These are phyloP conservation scores for Penicillium longicatenatum DNA, from an alignment of 495 filamentous ascomycete genomes.

Conservation along the genomic window DNA sequence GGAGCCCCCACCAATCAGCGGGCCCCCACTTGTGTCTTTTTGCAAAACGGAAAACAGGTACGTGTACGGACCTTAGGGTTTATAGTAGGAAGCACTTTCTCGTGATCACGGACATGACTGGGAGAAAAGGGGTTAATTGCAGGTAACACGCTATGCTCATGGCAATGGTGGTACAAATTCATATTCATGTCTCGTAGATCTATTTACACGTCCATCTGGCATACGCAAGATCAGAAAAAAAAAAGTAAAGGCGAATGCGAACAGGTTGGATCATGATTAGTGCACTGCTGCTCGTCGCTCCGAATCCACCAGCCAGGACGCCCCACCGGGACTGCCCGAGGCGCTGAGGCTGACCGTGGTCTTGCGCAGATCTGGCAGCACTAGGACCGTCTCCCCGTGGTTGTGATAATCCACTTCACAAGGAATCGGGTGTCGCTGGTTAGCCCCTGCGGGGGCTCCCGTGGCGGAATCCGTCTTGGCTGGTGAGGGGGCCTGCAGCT, in stretches of 20 bases:
- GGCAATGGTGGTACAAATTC: background rate
- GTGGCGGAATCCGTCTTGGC: conserved; percentile 18
- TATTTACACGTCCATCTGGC: conserved; percentile 3
- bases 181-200: conserved; percentile 24
- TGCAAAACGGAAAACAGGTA: conserved; percentile 14
- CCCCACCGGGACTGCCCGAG: conserved; percentile 56
- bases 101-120: too few species aligned
- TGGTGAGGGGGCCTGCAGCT: conserved; percentile 21
- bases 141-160: too few species aligned
- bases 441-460: conserved; percentile 17
- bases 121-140: too few species aligned
- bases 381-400: conserved; percentile 72
- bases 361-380: conserved; percentile 71
- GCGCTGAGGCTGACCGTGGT: conserved; percentile 77
- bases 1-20: conserved; percentile 17
- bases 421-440: conserved; percentile 44
- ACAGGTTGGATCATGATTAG: conserved; percentile 1
- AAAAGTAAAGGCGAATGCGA: too few species aligned
- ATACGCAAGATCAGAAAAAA: background rate
- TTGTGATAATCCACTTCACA: conserved; percentile 83
- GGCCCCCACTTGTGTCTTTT: conserved; percentile 13
- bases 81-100: background rate
- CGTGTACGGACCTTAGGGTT: background rate
- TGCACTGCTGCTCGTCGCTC: conserved; percentile 37
- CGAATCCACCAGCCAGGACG: conserved; percentile 64